Evolutionary conservation across 2,329 filamentous ascomycete species (phyloP).

Genomic region (Plectosphaerella sp.): DNA sequence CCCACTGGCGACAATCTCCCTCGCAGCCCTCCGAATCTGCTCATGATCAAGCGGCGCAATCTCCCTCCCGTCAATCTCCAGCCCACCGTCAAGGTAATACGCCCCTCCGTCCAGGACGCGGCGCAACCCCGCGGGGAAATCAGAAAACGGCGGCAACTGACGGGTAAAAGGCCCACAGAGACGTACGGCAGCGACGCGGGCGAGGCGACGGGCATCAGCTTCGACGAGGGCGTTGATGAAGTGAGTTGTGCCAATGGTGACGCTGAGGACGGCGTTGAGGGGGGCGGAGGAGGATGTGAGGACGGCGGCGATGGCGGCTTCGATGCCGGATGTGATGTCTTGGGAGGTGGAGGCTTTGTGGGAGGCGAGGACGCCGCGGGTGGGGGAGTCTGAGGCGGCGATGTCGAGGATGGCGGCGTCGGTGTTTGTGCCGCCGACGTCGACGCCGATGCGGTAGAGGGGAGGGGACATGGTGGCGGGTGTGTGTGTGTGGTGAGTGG

Average conservation of each 20-base stretch:
- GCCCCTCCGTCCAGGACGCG: conserved; percentile 35
- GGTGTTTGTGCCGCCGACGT: conserved; percentile 35
- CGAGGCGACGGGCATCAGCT: conserved; percentile 35
- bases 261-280: conserved; percentile 33
- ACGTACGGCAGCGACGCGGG: conserved; percentile 39
- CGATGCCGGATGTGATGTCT: conserved; percentile 46
- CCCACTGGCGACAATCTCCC: conserved; percentile 26
- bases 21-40: conserved; percentile 28
- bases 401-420: conserved; percentile 41
- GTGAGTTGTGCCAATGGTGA: conserved; percentile 46
- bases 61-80: conserved; percentile 43
- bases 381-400: conserved; percentile 23
- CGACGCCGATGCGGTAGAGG: conserved; percentile 38
- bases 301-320: conserved; percentile 37
- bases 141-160: conserved; percentile 39
- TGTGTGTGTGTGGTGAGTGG: background rate
- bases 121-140: conserved; percentile 35
- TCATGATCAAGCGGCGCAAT: conserved; percentile 30
- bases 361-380: conserved; percentile 38
- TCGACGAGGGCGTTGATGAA: conserved; percentile 47
- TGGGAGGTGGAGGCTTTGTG: conserved; percentile 44
- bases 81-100: conserved; percentile 38
- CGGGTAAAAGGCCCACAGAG: conserved; percentile 40
- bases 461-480: conserved; percentile 19
- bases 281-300: conserved; percentile 31